Evolutionary conservation across 179 eudicot genomes (phyloP).

Genomic region (Silene vulgaris): DNA sequence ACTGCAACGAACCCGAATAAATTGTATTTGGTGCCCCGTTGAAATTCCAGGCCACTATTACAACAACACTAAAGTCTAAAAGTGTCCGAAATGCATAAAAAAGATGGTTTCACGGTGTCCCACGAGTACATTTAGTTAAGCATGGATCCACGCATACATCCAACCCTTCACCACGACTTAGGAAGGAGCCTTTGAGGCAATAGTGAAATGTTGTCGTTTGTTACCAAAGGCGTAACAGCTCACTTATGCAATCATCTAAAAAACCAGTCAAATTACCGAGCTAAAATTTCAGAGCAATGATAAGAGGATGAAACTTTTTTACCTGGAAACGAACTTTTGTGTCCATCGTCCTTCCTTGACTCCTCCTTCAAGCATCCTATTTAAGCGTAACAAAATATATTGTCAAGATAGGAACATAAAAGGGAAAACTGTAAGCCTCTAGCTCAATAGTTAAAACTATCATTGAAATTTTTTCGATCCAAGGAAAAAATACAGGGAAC

Average conservation of each 20-base stretch:
- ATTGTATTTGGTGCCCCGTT: too few species aligned
- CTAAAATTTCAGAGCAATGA: not conserved
- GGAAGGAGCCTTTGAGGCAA: not conserved
- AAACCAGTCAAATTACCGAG: too few species aligned
- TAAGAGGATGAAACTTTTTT: conserved; percentile 20
- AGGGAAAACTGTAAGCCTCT: not conserved
- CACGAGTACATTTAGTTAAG: too few species aligned
- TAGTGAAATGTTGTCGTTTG: not conserved
- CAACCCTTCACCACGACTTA: too few species aligned
- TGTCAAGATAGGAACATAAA: conserved; percentile 20
- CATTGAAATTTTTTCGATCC: not conserved
- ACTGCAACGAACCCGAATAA: too few species aligned
- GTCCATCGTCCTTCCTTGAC: conserved; percentile 78
- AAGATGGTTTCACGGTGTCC: not conserved
- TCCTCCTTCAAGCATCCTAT: conserved; percentile 82
- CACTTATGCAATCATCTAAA: too few species aligned
- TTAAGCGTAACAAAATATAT: conserved; percentile 20
- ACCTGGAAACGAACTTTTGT: conserved; percentile 80
- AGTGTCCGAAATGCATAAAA: not conserved
- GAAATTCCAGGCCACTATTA: too few species aligned
- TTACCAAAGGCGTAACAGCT: too few species aligned
- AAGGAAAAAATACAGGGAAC: conserved; percentile 28
- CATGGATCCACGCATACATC: too few species aligned
- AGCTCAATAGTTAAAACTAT: not conserved
- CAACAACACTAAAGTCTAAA: too few species aligned